Conservation (phyloP, 352 stramenopile species). For the Phytophthora tubulina region DNA sequence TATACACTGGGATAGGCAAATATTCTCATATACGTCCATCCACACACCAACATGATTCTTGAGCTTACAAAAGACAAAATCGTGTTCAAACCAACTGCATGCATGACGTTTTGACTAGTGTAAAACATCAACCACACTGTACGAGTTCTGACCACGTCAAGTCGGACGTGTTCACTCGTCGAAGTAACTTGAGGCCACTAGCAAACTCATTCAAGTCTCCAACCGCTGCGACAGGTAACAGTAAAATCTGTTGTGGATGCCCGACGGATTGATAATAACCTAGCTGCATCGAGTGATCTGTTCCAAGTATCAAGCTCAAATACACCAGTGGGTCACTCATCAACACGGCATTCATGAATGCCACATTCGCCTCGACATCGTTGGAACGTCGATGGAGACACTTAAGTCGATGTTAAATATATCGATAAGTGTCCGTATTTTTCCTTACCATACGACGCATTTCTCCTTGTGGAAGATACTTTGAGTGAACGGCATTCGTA, state of each 20-base stretch:
- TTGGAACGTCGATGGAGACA: constrained; percentile 15
- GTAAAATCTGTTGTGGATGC: constrained; percentile 12
- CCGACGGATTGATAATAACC: constrained; percentile 33
- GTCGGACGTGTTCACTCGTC: constrained; percentile 3
- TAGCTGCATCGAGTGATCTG: not conserved
- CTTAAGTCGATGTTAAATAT: constrained; percentile 22
- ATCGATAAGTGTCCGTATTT: constrained; percentile 1
- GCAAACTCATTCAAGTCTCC: constrained; percentile 16
- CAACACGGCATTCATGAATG: constrained; percentile 45
- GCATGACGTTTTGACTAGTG: not conserved
- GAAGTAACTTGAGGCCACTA: constrained; percentile 12
- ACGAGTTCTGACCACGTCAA: constrained; percentile 31
- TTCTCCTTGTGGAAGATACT: constrained; percentile 13
- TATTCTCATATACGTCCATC: too few relatives aligned
- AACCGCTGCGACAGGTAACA: constrained; percentile 23
- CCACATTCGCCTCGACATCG: constrained; percentile 31
- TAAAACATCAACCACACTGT: constrained; percentile 24
- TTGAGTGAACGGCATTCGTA: not conserved
- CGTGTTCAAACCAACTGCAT: too few relatives aligned
- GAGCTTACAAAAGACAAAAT: too few relatives aligned
- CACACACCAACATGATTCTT: too few relatives aligned
- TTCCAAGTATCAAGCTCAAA: constrained; percentile 7
- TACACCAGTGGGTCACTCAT: constrained; percentile 54
- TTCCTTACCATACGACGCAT: not conserved
- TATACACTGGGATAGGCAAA: too few relatives aligned